Percentiles rank a stretch among this genome's conserved stretches.
Evolutionary conservation across 805 yeast genomes (phyloP).

Genomic region (Candida sphagnicola): DNA sequence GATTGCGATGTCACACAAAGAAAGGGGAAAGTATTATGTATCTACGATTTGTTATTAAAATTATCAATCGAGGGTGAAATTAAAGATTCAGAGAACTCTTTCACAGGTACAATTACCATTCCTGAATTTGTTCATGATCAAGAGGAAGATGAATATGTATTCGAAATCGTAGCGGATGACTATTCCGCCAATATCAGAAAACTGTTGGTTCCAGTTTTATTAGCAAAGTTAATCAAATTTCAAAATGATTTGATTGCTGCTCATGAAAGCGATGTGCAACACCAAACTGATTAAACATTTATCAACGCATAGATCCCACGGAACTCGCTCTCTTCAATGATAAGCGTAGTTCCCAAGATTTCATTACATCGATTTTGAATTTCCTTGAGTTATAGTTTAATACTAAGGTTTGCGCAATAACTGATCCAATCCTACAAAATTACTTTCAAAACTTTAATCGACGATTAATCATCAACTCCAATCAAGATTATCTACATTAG

Average conservation of each 20-base stretch:
- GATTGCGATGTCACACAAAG: conserved; percentile 84
- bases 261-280: conserved; percentile 64
- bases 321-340: neutral
- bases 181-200: conserved; percentile 41
- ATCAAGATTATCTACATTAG: neutral
- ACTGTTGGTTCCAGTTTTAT: conserved; percentile 50
- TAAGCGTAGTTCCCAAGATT: neutral
- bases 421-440: no score
- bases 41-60: conserved; percentile 60
- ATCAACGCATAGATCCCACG: neutral
- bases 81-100: conserved; percentile 27
- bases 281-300: conserved; percentile 27
- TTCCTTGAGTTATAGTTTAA: no score
- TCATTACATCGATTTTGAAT: no score
- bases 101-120: conserved; percentile 44
- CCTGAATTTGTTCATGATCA: conserved; percentile 80
- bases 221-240: conserved; percentile 47
- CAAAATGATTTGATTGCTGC: conserved; percentile 59
- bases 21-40: conserved; percentile 75
- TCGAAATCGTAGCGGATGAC: conserved; percentile 39
- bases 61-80: conserved; percentile 41
- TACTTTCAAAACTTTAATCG: no score
- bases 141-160: conserved; percentile 58
- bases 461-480: neutral
- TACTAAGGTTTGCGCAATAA: no score